phyloP scores from a whole-genome alignment of 2,329 filamentous ascomycete genomes.

The Dothidotthia symphoricarpi region DNA sequence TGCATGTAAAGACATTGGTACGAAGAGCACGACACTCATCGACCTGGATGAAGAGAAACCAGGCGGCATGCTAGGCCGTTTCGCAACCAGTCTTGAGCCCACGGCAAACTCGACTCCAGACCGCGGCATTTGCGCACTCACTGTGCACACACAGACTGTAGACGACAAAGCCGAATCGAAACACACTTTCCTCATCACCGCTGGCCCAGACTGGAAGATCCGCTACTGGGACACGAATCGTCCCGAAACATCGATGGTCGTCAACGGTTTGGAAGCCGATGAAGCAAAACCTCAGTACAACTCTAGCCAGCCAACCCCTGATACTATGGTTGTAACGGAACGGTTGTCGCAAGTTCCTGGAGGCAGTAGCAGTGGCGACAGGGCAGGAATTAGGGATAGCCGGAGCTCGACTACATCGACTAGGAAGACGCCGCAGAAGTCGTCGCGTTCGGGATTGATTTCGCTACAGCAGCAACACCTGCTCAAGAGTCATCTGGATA shows the following conservation, averaged over 20 bases:
- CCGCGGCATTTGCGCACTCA: slow-evolving; percentile 71
- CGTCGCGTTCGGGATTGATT: slow-evolving; percentile 80
- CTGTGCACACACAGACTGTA: slow-evolving; percentile 67
- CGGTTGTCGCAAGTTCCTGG: slow-evolving; percentile 20
- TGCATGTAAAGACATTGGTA: slow-evolving; percentile 29
- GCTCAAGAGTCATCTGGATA: slow-evolving; percentile 82
- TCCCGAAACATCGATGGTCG: slow-evolving; percentile 73
- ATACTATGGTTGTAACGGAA: slow-evolving; percentile 45
- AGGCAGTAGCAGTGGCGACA: slow-evolving; percentile 9
- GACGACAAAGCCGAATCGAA: slow-evolving; percentile 70
- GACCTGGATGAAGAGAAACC: slow-evolving; percentile 84
- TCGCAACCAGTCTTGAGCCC: slow-evolving; percentile 65
- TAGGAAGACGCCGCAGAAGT: slow-evolving; percentile 43
- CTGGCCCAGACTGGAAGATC: slow-evolving; percentile 84
- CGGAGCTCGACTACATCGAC: slow-evolving; percentile 35
- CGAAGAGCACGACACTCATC: slow-evolving; percentile 67
- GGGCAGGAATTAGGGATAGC: slow-evolving; percentile 12
- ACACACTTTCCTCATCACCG: slow-evolving; percentile 81
- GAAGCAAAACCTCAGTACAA: slow-evolving; percentile 70
- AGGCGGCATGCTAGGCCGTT: slow-evolving; percentile 82
- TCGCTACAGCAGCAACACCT: slow-evolving; percentile 88
- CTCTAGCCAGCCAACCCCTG: slow-evolving; percentile 37
- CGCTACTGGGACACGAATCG: slow-evolving; percentile 89
- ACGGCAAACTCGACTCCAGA: slow-evolving; percentile 56
- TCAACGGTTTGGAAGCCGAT: slow-evolving; percentile 72